Evolutionary conservation across 768 basidiomycete genomes (phyloP), one percentile per base, ranked within the genome.

Genomic region (Tephrocybe sp.): DNA sequence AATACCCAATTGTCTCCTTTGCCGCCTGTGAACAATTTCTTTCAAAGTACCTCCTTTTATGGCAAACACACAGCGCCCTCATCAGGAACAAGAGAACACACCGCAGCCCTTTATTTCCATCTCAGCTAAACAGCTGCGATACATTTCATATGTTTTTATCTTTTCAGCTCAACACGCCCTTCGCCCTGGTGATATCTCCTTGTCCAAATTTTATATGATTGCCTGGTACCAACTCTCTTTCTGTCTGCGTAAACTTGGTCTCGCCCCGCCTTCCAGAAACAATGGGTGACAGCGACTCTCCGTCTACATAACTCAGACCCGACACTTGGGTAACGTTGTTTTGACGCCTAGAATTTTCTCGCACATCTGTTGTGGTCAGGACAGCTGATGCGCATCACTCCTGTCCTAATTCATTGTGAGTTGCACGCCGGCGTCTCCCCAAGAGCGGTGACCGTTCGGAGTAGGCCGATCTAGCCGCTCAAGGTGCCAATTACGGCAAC

Each of bases 21-120:
- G 37, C 34, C 15, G 44, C 41, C 53, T 49, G 49, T 39, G 49
- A 51, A 44, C 19, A 28, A 49, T 35, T 44, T 45, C 25, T 49
- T 42, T n/a, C n/a, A 49, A 44, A 57, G 50, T 54, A 59, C 41
- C 49, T 54, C 62, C 61, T 47, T 51, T 59, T 63, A 52, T 51
- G 62, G 64, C 30, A 40, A 50, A 51, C 53, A 49, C n/a, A n/a
- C 54, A 59, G 58, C 60, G 36, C 36, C 63, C 64, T 58, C 58
- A 59, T 65, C 63, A 49, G 28, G 42, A 45, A 45, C 44, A 19
- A n/a, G 15, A 36, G 30, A 39, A 16, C 32, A 37, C 18, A 31
- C 26, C 38, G 26, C 11, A 12, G 22, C 30, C 32, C 43, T 34
- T 51, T 51, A 44, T 51, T 46, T 42, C 44, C 51, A 45, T 34